These are phyloP conservation scores for Carex kokanica DNA, from an alignment of 176 grass and related monocot genomes.

Conservation along the genomic window DNA sequence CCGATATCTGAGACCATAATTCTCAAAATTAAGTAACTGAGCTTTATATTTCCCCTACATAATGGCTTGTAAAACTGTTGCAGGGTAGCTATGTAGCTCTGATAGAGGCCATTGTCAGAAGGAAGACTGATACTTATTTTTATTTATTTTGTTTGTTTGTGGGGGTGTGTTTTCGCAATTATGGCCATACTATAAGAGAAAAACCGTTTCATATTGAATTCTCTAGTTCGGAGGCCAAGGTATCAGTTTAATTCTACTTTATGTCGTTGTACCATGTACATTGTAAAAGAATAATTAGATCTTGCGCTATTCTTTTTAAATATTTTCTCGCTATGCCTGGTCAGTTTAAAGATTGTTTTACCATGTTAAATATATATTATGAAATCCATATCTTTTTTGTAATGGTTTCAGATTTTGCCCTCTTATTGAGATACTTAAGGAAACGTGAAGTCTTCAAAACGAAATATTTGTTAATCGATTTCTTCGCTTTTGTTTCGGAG, in stretches of 20 bases:
- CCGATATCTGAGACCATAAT: background rate
- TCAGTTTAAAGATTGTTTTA: background rate
- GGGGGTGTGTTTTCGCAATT: background rate
- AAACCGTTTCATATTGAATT: background rate
- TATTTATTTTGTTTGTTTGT: background rate
- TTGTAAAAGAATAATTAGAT: constrained; percentile 11
- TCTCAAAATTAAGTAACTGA: background rate
- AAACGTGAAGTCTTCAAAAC: background rate
- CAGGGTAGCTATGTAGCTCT: constrained; percentile 8
- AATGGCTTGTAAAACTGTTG: background rate
- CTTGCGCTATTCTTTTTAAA: background rate
- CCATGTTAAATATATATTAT: background rate
- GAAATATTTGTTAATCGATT: no score
- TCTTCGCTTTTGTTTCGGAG: no score
- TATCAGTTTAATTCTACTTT: background rate
- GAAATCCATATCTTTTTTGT: background rate
- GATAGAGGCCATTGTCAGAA: constrained; percentile 7
- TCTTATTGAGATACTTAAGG: background rate
- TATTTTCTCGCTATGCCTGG: background rate
- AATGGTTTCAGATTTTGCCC: background rate
- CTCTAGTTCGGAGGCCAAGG: background rate
- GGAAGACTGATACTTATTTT: constrained; percentile 5
- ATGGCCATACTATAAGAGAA: background rate
- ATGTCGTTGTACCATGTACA: constrained; percentile 4
- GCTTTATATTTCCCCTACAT: background rate